A percentile compares a stretch with the other conserved stretches of the same genome.
These are phyloP conservation scores for Aspergillus affinis DNA, from an alignment of 495 filamentous ascomycete species.

Conservation along the genomic window DNA sequence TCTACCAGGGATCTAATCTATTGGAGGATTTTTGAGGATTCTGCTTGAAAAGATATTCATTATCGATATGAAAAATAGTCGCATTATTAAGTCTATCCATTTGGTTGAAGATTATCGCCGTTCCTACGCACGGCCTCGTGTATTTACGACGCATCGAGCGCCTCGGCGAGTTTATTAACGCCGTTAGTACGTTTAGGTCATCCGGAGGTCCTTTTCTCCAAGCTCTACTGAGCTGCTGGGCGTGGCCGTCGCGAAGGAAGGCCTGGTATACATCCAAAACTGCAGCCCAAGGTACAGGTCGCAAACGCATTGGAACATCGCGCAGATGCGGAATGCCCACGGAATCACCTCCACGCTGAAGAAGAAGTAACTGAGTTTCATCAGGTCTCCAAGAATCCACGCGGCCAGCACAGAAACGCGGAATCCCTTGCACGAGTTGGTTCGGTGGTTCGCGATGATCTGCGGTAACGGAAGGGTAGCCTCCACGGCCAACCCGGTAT, in stretches of 20 bases:
- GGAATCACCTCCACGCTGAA: conserved; percentile 69
- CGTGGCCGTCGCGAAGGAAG: conserved; percentile 27
- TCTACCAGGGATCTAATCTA: too few species aligned
- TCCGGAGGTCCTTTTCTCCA: conserved; percentile 47
- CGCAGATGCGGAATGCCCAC: conserved; percentile 87
- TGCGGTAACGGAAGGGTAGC: conserved; percentile 89
- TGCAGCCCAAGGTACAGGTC: conserved; percentile 83
- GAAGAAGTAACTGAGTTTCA: conserved; percentile 97
- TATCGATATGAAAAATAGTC: neutral
- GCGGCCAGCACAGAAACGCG: conserved; percentile 79
- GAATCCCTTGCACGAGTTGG: conserved; percentile 85
- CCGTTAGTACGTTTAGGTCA: conserved; percentile 29
- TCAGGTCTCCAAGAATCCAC: conserved; percentile 87
- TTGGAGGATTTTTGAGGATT: neutral
- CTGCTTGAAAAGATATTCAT: neutral
- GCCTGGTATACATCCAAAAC: conserved; percentile 77
- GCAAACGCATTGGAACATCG: conserved; percentile 85
- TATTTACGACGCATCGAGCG: conserved; percentile 25
- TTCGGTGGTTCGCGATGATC: conserved; percentile 74
- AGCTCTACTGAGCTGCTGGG: conserved; percentile 26
- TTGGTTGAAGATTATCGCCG: neutral
- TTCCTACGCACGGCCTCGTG: neutral
- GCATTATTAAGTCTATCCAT: conserved; percentile 1
- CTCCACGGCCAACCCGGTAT: conserved; percentile 83
- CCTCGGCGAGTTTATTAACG: neutral